phyloP scores from a whole-genome alignment of 2,329 filamentous ascomycete species.

The Colletotrichum paranaense region DNA sequence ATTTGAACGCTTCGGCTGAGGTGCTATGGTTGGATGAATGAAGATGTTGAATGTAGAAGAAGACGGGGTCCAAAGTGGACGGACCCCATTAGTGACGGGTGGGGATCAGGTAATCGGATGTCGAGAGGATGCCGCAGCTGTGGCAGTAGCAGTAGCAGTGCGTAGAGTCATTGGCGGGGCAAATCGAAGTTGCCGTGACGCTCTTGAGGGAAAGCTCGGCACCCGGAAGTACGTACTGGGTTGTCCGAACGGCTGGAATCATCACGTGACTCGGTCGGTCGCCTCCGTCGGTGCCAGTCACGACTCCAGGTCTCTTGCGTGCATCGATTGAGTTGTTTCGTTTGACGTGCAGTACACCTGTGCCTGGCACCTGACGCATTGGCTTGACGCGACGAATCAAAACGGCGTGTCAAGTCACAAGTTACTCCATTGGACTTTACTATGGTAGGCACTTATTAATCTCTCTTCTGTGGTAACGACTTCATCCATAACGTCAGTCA shows the following conservation, averaged over 20 bases:
- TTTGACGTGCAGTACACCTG: not conserved
- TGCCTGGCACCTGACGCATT: not conserved
- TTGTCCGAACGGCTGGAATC: too few relatives aligned
- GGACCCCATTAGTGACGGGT: slow-evolving; percentile 49
- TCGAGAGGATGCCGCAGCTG: slow-evolving; percentile 44
- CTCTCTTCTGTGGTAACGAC: not conserved
- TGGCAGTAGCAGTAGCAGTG: slow-evolving; percentile 43
- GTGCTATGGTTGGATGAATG: slow-evolving; percentile 2
- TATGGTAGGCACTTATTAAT: not conserved
- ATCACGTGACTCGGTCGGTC: not conserved
- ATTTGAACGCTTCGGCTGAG: not conserved
- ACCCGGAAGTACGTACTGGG: slow-evolving; percentile 17
- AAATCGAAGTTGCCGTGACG: slow-evolving; percentile 44
- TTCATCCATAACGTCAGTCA: not conserved
- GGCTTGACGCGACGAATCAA: not conserved
- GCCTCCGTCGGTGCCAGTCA: not conserved
- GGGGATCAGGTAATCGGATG: slow-evolving; percentile 48
- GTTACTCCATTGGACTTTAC: too few relatives aligned
- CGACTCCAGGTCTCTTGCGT: not conserved
- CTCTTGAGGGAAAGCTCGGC: slow-evolving; percentile 35
- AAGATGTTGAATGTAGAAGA: slow-evolving; percentile 26
- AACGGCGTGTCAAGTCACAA: not conserved
- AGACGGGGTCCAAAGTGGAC: slow-evolving; percentile 47
- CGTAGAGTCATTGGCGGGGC: slow-evolving; percentile 50
- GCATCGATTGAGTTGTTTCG: not conserved